Base-by-base conservation (phyloP, 2,329 filamentous ascomycete genomes). In the Tolypocladium paradoxum region DNA sequence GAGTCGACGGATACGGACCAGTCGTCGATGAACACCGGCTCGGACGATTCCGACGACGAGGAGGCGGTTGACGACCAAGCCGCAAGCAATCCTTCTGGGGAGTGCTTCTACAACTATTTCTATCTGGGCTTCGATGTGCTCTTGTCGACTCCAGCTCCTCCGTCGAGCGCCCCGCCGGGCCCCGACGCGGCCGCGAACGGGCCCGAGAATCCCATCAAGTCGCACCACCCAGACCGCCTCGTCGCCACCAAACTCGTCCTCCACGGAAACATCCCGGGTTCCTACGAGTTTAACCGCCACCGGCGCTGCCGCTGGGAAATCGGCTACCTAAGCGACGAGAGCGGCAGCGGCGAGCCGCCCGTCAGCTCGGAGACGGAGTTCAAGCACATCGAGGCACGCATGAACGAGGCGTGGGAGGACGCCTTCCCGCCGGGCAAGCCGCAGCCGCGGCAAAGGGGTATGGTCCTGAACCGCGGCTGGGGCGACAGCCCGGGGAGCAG, bases 51-150 rank as follows among this genome's bases (percentile, higher is more conserved):
- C 24, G 78, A 76, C 35, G 75, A 79, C 24, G 81, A 81, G 50
- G 79, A 79, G 54, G 78, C 73, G 3, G 66, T 82, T 18, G 78
- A 82, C 45, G 83, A 83, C 33, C 78, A 81, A 33, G 65, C 73
- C 4, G 72, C 73, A 1, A 73, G 75, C 58, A 73, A 76, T 66
- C 60, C 83, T 4, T 81, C 83, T 1, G 79, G 83, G 4, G 89
- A 95, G 65, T 90, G 85, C 58, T 99, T 97, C 67, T 96, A 93
- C 71, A 97, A 97, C 67, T 99, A 99, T 68, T 99, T 96, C 65
- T 87, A 92, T 59, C 85, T 96, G 57, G 93, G 93, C 2, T 95
- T 99, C 64, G 93, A 99, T 68, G 81, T 96, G 11, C 77, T 97
- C 6, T 81, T 99, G n/a, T 95, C 92, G 0, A 83, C 84, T 33